Conservation (phyloP, 176 grass and related monocot genomes). For the Alopecurus myosuroides region DNA sequence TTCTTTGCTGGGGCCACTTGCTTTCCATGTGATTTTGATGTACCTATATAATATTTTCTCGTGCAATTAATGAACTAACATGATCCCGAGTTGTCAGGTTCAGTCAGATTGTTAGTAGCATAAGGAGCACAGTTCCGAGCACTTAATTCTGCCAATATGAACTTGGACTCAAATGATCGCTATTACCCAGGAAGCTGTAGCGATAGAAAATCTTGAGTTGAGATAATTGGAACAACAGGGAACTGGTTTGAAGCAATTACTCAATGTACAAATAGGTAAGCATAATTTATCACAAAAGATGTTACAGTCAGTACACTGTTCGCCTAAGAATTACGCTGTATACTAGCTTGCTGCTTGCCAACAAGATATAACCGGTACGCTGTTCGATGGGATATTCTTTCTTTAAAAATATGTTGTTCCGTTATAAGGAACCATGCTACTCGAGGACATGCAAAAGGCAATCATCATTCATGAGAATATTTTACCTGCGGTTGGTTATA, state of each 20-base stretch:
- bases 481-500: slow-evolving; percentile 22
- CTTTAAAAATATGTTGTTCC: not conserved
- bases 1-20: not conserved
- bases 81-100: not conserved
- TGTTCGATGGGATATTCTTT: not conserved
- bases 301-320: not conserved
- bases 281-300: slow-evolving; percentile 1
- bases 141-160: not conserved
- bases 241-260: not conserved
- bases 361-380: slow-evolving; percentile 24
- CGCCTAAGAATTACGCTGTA: not conserved
- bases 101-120: not conserved
- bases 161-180: not conserved
- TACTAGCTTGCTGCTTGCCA: not conserved
- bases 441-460: slow-evolving; percentile 15
- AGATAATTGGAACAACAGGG: not conserved
- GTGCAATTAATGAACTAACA: not conserved
- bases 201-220: not conserved
- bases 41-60: not conserved
- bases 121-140: not conserved
- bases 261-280: not conserved
- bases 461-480: slow-evolving; percentile 7
- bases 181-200: not conserved
- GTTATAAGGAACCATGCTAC: slow-evolving; percentile 13
- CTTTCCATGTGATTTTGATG: not conserved